Percentiles rank a stretch among this genome's conserved stretches.
Evolutionary conservation across 805 yeast species (phyloP).

Genomic region (Cyberlindnera saturnus): DNA sequence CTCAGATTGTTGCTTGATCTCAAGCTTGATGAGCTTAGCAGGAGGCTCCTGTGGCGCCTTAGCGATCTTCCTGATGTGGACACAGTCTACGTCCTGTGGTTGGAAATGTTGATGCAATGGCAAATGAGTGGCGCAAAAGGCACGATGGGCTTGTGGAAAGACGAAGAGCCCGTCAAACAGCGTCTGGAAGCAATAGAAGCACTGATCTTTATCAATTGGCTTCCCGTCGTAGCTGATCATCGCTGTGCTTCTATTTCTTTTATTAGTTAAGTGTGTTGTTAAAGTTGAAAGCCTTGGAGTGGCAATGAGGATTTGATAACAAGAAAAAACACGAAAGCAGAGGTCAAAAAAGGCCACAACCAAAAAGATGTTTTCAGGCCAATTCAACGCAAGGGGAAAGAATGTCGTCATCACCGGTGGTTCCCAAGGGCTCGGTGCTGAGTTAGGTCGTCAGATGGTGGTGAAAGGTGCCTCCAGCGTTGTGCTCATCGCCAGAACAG

Average conservation of each 20-base stretch:
- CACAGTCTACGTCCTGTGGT: slow-evolving; percentile 44
- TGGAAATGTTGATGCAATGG: slow-evolving; percentile 45
- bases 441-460: slow-evolving; percentile 56
- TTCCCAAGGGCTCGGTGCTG: slow-evolving; percentile 89
- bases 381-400: slow-evolving; percentile 27
- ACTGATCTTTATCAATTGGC: slow-evolving; percentile 77
- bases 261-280: background rate
- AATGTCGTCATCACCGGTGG: slow-evolving; percentile 83
- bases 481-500: slow-evolving; percentile 73
- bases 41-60: slow-evolving; percentile 34
- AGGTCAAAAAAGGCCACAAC: background rate
- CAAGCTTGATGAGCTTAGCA: slow-evolving; percentile 54
- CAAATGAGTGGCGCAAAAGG: slow-evolving; percentile 62
- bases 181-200: slow-evolving; percentile 79
- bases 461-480: slow-evolving; percentile 58
- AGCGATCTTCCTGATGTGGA: slow-evolving; percentile 50
- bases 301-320: slow-evolving; percentile 1
- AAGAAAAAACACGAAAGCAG: background rate
- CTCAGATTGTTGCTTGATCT: slow-evolving; percentile 57
- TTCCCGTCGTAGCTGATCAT: slow-evolving; percentile 15
- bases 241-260: background rate
- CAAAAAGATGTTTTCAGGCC: slow-evolving; percentile 9
- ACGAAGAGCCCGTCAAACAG: slow-evolving; percentile 67
- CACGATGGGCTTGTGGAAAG: slow-evolving; percentile 68
- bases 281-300: background rate